These are phyloP conservation scores for Caloboletus firmus DNA, from an alignment of 1,284 basidiomycete genomes.

Conservation along the genomic window DNA sequence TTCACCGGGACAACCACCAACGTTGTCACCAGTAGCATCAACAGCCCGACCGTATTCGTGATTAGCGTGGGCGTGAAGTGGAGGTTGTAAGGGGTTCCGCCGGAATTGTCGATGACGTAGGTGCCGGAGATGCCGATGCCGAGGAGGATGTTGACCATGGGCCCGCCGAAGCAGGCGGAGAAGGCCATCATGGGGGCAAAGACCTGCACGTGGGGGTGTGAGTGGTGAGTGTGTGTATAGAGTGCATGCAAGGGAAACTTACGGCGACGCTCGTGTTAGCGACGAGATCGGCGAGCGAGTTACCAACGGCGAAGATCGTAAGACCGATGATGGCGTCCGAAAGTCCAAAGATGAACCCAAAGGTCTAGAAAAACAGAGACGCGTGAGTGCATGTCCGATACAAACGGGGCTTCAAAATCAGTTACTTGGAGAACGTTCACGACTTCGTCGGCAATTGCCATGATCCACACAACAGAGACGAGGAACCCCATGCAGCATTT, in stretches of 20 bases:
- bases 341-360: constrained; percentile 91
- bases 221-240: background rate
- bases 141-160: constrained; percentile 96
- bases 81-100: constrained; percentile 59
- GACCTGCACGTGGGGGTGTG: constrained; percentile 42
- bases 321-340: constrained; percentile 97
- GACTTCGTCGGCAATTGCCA: constrained; percentile 93
- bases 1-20: constrained; percentile 84
- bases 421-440: constrained; percentile 80
- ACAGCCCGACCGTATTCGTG: constrained; percentile 78
- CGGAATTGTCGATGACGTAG: constrained; percentile 64
- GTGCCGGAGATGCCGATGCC: constrained; percentile 82
- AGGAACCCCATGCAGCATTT: constrained; percentile 88
- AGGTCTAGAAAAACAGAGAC: constrained; percentile 54
- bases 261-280: constrained; percentile 94
- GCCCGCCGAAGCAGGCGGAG: constrained; percentile 91
- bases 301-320: constrained; percentile 95
- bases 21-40: constrained; percentile 75
- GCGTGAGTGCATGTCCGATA: constrained; percentile 4
- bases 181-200: constrained; percentile 89
- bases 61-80: constrained; percentile 82
- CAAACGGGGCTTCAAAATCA: constrained; percentile 13
- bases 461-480: constrained; percentile 91
- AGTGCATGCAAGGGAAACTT: constrained; percentile 27
- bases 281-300: constrained; percentile 94